phyloP scores from a whole-genome alignment of 352 stramenopile species.

The Peronospora destructor region DNA sequence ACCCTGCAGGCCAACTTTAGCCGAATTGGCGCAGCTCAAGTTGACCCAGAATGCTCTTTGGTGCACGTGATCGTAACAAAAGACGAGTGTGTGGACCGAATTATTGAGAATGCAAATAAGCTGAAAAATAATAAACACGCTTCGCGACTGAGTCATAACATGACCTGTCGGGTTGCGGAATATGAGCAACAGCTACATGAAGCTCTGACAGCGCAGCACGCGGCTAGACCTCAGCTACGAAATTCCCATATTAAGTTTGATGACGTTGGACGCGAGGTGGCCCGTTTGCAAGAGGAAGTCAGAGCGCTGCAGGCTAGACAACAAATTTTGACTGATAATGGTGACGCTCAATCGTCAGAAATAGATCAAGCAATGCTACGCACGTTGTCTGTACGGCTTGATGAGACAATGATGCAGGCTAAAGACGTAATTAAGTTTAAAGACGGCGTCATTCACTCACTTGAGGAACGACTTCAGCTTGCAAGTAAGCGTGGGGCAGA shows the following conservation, averaged over 20 bases:
- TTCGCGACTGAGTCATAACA: constrained; percentile 58
- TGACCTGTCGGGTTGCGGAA: constrained; percentile 56
- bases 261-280: constrained; percentile 35
- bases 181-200: constrained; percentile 53
- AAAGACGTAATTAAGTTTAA: constrained; percentile 68
- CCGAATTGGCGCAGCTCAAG: constrained; percentile 22
- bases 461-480: constrained; percentile 38
- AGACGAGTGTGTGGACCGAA: constrained; percentile 62
- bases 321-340: not conserved
- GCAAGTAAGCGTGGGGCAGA: constrained; percentile 20
- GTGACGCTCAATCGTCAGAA: constrained; percentile 2
- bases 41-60: constrained; percentile 35
- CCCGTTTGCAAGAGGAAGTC: constrained; percentile 40
- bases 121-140: no score
- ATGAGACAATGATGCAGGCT: constrained; percentile 57
- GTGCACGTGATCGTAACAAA: constrained; percentile 47
- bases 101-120: no score
- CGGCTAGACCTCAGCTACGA: constrained; percentile 28
- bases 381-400: constrained; percentile 43
- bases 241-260: constrained; percentile 42
- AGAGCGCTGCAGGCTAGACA: constrained; percentile 28
- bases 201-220: constrained; percentile 33
- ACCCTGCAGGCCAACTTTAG: constrained; percentile 46
- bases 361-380: constrained; percentile 45
- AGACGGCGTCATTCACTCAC: constrained; percentile 44